Percentiles rank a stretch among this genome's conserved stretches.
These are phyloP conservation scores for Aaosphaeria pasadenensis DNA, from an alignment of 2,329 filamentous ascomycete genomes.

Conservation along the genomic window DNA sequence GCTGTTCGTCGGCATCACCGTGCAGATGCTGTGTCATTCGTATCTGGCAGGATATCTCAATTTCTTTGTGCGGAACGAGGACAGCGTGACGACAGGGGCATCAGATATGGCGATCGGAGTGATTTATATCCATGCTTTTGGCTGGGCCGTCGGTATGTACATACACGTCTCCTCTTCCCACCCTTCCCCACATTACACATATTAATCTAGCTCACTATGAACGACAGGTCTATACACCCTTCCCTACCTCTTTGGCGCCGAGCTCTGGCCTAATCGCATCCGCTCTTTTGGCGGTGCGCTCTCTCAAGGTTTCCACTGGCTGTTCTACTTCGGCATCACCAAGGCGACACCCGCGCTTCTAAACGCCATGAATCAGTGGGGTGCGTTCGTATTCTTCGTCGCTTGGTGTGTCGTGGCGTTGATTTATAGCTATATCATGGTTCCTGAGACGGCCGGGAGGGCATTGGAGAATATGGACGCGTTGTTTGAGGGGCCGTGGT, in stretches of 20 bases:
- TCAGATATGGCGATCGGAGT: constrained; percentile 42
- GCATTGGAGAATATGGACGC: constrained; percentile 39
- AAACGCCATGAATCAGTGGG: constrained; percentile 37
- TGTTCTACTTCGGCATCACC: constrained; percentile 42
- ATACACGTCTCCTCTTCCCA: too few relatives aligned
- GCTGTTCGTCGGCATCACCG: constrained; percentile 32
- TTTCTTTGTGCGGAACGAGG: constrained; percentile 16
- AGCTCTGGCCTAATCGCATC: constrained; percentile 47
- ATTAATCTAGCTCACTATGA: neutral
- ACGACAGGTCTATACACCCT: constrained; percentile 31
- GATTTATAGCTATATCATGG: constrained; percentile 38
- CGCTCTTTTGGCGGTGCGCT: constrained; percentile 44
- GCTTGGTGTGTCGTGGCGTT: constrained; percentile 38
- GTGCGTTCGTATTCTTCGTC: constrained; percentile 44
- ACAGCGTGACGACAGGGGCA: constrained; percentile 19
- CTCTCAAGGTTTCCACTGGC: constrained; percentile 42
- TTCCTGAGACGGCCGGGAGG: constrained; percentile 40
- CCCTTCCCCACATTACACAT: neutral
- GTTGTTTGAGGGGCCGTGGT: constrained; percentile 30
- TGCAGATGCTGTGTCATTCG: constrained; percentile 41
- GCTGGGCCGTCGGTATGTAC: constrained; percentile 36
- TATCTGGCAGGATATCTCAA: constrained; percentile 43
- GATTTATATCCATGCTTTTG: constrained; percentile 47
- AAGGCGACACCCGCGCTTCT: constrained; percentile 36
- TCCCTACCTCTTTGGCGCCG: constrained; percentile 46